Base-by-base conservation (phyloP, 2,329 filamentous ascomycete species). In the Cladobotryum mycophilum region DNA sequence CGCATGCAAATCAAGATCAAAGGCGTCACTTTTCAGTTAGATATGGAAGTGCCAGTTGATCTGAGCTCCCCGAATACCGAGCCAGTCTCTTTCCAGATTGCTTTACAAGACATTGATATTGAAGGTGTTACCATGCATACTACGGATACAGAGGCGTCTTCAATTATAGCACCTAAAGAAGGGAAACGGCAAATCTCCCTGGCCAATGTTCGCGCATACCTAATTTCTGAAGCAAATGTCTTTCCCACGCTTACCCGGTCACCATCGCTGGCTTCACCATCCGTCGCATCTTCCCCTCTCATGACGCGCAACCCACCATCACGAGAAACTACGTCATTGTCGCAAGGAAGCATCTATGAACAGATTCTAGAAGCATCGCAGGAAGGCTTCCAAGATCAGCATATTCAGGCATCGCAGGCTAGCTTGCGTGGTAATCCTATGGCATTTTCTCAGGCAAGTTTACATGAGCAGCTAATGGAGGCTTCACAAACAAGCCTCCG, bases 181-280 rank as follows among this genome's bases (percentile, higher is more conserved):
- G 84, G 84, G 18, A 87, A 86, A 63, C 76, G 84, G 20, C 79
- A 82, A 52, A 71, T 88, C 45, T 77, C 75, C 14, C 68, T 88
- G n/a, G 76, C 78, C 14, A 79, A 79, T 46, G 78, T 89, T 33
- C 77, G 79, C 18, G 84, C 82, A 13, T 79, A 78, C 56, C 65
- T 88, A 25, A 81, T 88, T 38, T 85, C 84, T 3, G 84, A 88
- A 57, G 80, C 82, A 15, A 82, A 81, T 43, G 76, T 82, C 37
- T 86, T 88, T 52, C 79, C 82, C 4, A 75, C 75, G 9, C 65
- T 85, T 37, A 76, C 78, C 11, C 75, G 75, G 40, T 79, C 80
- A 4, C 77, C 81, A 2, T 79, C 80, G 2, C 69, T 80, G 57
- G 56, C 64, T 17, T 70, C 69, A 25, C 66, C 71, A 4, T 72